phyloP scores from a whole-genome alignment of 176 grass and related monocot genomes.

The Paspalum notatum region DNA sequence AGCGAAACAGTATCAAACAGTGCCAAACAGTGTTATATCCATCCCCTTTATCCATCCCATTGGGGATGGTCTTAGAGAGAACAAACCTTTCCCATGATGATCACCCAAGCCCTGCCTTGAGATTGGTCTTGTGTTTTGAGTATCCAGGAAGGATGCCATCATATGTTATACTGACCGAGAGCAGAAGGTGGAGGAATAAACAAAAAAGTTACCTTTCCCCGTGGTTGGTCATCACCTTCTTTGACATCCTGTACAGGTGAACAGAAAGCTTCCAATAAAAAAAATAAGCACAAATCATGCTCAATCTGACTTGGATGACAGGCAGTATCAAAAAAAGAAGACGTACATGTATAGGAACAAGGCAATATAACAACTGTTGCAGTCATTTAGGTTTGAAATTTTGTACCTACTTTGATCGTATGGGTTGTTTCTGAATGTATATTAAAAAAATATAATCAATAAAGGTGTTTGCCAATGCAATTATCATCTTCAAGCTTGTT shows the following conservation, averaged over 20 bases:
- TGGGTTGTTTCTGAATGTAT: background rate
- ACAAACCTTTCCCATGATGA: slow-evolving; percentile 44
- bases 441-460: background rate
- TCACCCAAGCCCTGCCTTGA: slow-evolving; percentile 22
- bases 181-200: slow-evolving; percentile 8
- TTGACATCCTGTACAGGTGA: slow-evolving; percentile 28
- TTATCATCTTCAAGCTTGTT: background rate
- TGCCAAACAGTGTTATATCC: too few species aligned
- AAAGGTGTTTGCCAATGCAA: background rate
- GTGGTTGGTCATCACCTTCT: slow-evolving; percentile 40
- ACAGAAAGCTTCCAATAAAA: slow-evolving; percentile 16
- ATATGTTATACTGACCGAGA: slow-evolving; percentile 37
- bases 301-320: slow-evolving; percentile 18
- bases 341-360: background rate
- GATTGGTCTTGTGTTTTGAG: background rate
- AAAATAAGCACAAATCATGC: background rate
- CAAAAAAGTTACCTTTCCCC: slow-evolving; percentile 11
- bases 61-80: too few species aligned
- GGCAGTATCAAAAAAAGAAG: background rate
- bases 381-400: background rate
- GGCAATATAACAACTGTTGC: background rate
- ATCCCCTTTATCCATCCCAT: too few species aligned
- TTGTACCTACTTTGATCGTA: background rate
- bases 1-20: too few species aligned
- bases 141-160: slow-evolving; percentile 13